Conservation (phyloP, 352 stramenopile species). For the Globisporangium uncinulatum region DNA sequence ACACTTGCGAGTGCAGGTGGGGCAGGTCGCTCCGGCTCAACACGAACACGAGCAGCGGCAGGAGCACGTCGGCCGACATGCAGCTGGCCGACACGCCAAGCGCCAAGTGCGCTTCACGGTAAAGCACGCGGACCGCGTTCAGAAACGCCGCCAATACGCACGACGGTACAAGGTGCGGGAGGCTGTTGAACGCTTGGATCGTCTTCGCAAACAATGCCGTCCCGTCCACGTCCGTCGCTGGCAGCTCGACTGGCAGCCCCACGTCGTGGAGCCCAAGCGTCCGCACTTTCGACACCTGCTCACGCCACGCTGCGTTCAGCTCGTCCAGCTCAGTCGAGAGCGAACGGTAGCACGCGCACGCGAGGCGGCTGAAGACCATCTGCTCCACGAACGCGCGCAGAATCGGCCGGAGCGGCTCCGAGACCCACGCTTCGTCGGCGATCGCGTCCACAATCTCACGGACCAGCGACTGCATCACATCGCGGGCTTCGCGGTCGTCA, state of each 20-base stretch:
- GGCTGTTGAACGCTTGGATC: constrained; percentile 60
- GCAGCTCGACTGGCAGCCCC: constrained; percentile 39
- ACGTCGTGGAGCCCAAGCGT: constrained; percentile 46
- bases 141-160: constrained; percentile 60
- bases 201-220: constrained; percentile 37
- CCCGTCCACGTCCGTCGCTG: constrained; percentile 6
- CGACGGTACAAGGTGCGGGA: constrained; percentile 69
- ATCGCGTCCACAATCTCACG: constrained; percentile 57
- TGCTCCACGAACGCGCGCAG: constrained; percentile 61
- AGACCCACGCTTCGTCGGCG: constrained; percentile 28
- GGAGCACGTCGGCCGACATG: constrained; percentile 74
- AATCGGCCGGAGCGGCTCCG: constrained; percentile 15
- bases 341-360: constrained; percentile 51
- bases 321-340: constrained; percentile 56
- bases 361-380: constrained; percentile 70
- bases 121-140: constrained; percentile 56
- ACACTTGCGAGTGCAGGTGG: constrained; percentile 74
- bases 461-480: constrained; percentile 70
- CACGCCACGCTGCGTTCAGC: constrained; percentile 50
- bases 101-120: constrained; percentile 45
- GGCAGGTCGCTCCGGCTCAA: constrained; percentile 60
- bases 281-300: constrained; percentile 39
- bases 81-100: constrained; percentile 38
- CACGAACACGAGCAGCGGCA: constrained; percentile 72
- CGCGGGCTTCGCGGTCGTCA: constrained; percentile 36